Percentiles rank a stretch among this genome's conserved stretches.
phyloP scores from a whole-genome alignment of 768 basidiomycete species.

The Steccherinum ochraceum region DNA sequence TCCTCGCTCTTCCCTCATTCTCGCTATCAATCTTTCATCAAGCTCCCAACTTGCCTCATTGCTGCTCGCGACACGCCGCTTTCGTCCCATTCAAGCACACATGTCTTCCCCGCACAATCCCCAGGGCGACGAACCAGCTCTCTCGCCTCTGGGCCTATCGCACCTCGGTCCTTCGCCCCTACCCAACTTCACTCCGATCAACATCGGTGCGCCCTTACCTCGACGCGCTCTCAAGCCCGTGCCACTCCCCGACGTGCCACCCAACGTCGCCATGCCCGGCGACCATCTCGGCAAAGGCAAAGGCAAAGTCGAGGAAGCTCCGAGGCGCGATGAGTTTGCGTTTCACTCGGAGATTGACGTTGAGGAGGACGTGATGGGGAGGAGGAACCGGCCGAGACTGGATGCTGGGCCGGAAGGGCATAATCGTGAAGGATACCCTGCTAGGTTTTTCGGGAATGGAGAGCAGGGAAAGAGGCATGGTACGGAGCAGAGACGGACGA shows the following conservation, averaged over 20 bases:
- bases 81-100: neutral
- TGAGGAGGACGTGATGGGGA: neutral
- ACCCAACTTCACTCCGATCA: neutral
- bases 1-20: neutral
- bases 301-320: too few relatives aligned
- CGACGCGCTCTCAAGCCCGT: neutral
- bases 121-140: too few relatives aligned
- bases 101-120: neutral
- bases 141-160: too few relatives aligned
- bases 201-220: neutral
- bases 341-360: neutral
- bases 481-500: neutral
- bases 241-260: neutral
- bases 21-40: too few relatives aligned
- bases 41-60: too few relatives aligned
- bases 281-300: too few relatives aligned
- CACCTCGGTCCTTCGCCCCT: neutral
- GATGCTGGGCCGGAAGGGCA: neutral
- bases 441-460: too few relatives aligned
- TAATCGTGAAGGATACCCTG: too few relatives aligned
- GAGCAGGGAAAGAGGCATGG: neutral
- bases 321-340: neutral
- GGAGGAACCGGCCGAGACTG: neutral
- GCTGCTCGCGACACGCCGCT: neutral
- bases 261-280: neutral